Evolutionary conservation across 768 basidiomycete species (phyloP), one percentile per base, ranked within the genome.

Genomic region (Dentipellis sp.): DNA sequence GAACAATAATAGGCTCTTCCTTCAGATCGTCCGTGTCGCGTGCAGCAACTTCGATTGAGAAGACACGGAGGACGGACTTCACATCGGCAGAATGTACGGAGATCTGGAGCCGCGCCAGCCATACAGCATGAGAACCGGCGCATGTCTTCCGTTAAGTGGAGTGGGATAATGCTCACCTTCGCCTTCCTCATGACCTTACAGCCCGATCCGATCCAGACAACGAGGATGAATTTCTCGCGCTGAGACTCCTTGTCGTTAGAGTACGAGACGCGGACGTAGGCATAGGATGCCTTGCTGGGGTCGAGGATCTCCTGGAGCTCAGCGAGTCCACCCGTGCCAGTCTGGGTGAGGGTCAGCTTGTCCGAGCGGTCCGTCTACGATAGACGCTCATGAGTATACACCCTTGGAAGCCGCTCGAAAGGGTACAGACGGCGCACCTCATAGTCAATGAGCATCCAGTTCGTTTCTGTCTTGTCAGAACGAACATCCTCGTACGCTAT

Each of bases 121-220:
- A 46, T 42, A 42, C 2, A 38, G 17, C 35, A 29, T 46, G 23
- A 29, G 54, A 17, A 46, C 7, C 51, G 5, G 34, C 21, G 40
- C n/a, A 34, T 22, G 16, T 46, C 14, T 10, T 23, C 11, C 42
- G 35, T 22, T 40, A 38, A 39, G 38, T 48, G 29, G 29, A 34
- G 11, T 16, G 17, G 12, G 52, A 38, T 47, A 58, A 42, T 29
- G 36, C 78, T 61, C 56, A 90, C 89, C 83, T 92, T 94, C 45
- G 86, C 94, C 73, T 85, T 88, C 59, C 94, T 79, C 93, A 95
- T 92, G 60, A 94, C 79, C 73, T 91, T 93, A 72, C 91, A 89
- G 42, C 73, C 70, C 17, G 80, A 73, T 46, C 91, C 90, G 71
- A 91, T 92, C 89, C 89, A 91, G 47, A 82, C 78, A 76, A 91